These are phyloP conservation scores for Fusarium globosum DNA, from an alignment of 2,329 filamentous ascomycete genomes.

Conservation along the genomic window DNA sequence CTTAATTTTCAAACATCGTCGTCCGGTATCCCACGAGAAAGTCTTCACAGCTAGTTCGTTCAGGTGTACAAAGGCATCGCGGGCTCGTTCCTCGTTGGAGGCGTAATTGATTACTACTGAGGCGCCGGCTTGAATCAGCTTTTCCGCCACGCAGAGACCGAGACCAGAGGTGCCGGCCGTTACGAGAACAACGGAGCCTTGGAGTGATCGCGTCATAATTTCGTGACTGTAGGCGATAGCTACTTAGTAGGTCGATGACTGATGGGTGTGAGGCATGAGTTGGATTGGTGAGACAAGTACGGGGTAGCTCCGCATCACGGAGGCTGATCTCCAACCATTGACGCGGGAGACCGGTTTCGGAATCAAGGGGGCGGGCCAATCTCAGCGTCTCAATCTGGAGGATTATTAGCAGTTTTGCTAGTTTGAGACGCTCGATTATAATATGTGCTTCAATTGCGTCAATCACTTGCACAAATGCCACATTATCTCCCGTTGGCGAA, in stretches of 20 bases:
- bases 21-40: rapidly evolving
- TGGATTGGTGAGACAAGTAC: neutral
- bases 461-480: no score
- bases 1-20: neutral
- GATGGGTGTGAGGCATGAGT: neutral
- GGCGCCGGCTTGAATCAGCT: neutral
- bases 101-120: constrained; percentile 6
- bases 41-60: rapidly evolving
- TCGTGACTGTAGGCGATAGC: no score
- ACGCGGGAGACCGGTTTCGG: neutral
- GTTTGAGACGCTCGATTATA: neutral
- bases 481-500: rapidly evolving
- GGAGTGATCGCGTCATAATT: neutral
- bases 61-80: neutral
- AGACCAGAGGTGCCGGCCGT: constrained; percentile 10
- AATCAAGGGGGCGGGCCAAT: neutral
- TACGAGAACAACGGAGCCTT: neutral
- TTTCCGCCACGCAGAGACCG: neutral
- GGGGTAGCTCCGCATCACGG: constrained; percentile 4
- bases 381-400: rapidly evolving
- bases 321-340: neutral
- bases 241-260: neutral
- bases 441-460: neutral
- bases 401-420: rapidly evolving
- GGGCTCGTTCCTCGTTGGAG: neutral